phyloP scores from a whole-genome alignment of 1,139 yeast species.

The Trichomonascaceae sp. region DNA sequence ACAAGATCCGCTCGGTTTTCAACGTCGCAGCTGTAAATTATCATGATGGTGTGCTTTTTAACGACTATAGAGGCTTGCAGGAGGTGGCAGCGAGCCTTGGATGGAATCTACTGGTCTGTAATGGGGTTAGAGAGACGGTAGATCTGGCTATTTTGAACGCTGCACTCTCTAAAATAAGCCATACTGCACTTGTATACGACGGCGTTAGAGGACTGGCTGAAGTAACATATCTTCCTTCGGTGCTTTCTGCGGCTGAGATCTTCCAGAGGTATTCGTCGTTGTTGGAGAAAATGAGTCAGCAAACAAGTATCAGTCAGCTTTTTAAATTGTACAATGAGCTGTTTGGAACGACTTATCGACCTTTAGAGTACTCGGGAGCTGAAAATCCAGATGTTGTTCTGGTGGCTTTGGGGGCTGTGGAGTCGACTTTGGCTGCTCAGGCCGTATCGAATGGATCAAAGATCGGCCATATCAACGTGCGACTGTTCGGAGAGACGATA shows the following conservation, averaged over 20 bases:
- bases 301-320: slow-evolving; percentile 11
- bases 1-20: slow-evolving; percentile 42
- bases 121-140: slow-evolving; percentile 44
- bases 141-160: slow-evolving; percentile 61
- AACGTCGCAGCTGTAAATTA: slow-evolving; percentile 56
- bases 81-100: slow-evolving; percentile 59
- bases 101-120: slow-evolving; percentile 68
- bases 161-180: slow-evolving; percentile 55
- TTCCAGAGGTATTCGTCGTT: slow-evolving; percentile 36
- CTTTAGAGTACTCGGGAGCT: slow-evolving; percentile 68
- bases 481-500: slow-evolving; percentile 64
- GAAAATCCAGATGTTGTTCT: slow-evolving; percentile 60
- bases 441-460: slow-evolving; percentile 38
- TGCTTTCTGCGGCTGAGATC: slow-evolving; percentile 43
- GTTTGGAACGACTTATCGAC: slow-evolving; percentile 53
- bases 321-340: slow-evolving; percentile 39
- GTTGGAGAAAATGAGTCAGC: slow-evolving; percentile 2
- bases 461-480: slow-evolving; percentile 62
- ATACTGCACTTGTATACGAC: slow-evolving; percentile 69
- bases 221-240: slow-evolving; percentile 44
- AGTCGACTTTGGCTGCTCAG: slow-evolving; percentile 48
- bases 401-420: slow-evolving; percentile 71
- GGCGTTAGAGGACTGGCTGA: slow-evolving; percentile 65
- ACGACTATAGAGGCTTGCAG: slow-evolving; percentile 64
- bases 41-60: slow-evolving; percentile 40